phyloP scores from a whole-genome alignment of 192 early-diverging fungal genomes.

The Dissophora globulifera region DNA sequence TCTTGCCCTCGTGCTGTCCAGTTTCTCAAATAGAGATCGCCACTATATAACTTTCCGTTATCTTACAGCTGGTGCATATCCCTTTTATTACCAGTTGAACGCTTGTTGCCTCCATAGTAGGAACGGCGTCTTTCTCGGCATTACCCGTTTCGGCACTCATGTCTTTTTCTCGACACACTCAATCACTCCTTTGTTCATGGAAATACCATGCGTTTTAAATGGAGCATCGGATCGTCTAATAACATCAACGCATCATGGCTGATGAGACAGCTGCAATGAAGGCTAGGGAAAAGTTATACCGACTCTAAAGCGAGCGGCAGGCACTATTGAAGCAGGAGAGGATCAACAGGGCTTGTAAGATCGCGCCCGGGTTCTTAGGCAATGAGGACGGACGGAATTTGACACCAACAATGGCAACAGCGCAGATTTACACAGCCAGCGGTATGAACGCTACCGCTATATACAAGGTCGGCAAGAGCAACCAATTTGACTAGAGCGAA shows the following conservation, averaged over 20 bases:
- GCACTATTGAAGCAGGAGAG: conserved; percentile 60
- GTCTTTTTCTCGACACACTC: background rate
- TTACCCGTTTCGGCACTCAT: too few species aligned
- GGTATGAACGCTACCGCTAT: background rate
- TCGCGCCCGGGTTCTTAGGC: conserved; percentile 73
- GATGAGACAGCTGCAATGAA: conserved; percentile 37
- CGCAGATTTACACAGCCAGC: conserved; percentile 4
- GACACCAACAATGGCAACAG: conserved; percentile 55
- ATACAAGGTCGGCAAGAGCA: background rate
- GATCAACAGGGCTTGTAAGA: conserved; percentile 61
- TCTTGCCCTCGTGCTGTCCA: too few species aligned
- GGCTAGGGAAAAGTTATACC: conserved; percentile 43
- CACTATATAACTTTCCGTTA: conserved; percentile 35
- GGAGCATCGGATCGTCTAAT: conserved; percentile 61
- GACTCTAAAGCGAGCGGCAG: conserved; percentile 50
- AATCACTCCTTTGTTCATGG: background rate
- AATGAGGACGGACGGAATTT: conserved; percentile 65
- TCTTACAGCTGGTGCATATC: conserved; percentile 23
- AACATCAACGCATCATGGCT: conserved; percentile 52
- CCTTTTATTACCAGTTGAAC: too few species aligned
- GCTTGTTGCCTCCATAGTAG: too few species aligned
- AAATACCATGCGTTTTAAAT: conserved; percentile 64
- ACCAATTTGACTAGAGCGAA: conserved; percentile 41
- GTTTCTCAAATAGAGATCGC: conserved; percentile 40
- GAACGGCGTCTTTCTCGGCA: too few species aligned